phyloP scores from a whole-genome alignment of 805 yeast genomes.

The Tetrapisispora nanseiensis region DNA sequence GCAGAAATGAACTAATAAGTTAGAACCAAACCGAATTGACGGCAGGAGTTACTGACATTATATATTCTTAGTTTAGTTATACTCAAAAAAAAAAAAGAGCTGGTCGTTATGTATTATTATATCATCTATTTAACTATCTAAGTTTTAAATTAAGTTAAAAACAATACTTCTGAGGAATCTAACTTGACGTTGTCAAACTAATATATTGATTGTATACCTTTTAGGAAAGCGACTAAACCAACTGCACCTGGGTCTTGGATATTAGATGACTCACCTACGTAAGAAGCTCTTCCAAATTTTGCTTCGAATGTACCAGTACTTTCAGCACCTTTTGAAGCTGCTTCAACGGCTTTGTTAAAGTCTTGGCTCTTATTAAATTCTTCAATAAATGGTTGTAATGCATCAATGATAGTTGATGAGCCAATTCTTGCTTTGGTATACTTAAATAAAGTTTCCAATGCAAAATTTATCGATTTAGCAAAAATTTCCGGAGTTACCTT shows the following conservation, averaged over 20 bases:
- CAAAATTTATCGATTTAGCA: slow-evolving; percentile 43
- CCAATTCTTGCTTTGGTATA: slow-evolving; percentile 87
- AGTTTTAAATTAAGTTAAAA: too few relatives aligned
- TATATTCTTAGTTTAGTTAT: too few relatives aligned
- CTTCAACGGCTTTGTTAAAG: slow-evolving; percentile 49
- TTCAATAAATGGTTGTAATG: slow-evolving; percentile 78
- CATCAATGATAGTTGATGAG: slow-evolving; percentile 82
- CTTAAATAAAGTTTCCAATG: slow-evolving; percentile 64
- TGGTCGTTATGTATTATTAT: too few relatives aligned
- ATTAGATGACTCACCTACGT: slow-evolving; percentile 63
- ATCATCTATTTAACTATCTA: too few relatives aligned
- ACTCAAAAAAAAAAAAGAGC: too few relatives aligned
- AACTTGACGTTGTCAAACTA: neutral
- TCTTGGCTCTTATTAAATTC: slow-evolving; percentile 43
- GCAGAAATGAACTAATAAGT: too few relatives aligned
- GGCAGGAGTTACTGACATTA: too few relatives aligned
- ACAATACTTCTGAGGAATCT: too few relatives aligned
- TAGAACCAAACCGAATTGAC: too few relatives aligned
- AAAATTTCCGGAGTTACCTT: slow-evolving; percentile 30
- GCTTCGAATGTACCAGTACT: slow-evolving; percentile 68
- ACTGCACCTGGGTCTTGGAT: slow-evolving; percentile 94
- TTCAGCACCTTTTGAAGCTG: slow-evolving; percentile 70
- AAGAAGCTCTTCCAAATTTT: slow-evolving; percentile 88
- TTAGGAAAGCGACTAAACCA: slow-evolving; percentile 54
- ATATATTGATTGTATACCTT: slow-evolving; percentile 27